Base-by-base conservation (phyloP, 2,329 filamentous ascomycete species). In the Chrysoporthe deuterocubensis region DNA sequence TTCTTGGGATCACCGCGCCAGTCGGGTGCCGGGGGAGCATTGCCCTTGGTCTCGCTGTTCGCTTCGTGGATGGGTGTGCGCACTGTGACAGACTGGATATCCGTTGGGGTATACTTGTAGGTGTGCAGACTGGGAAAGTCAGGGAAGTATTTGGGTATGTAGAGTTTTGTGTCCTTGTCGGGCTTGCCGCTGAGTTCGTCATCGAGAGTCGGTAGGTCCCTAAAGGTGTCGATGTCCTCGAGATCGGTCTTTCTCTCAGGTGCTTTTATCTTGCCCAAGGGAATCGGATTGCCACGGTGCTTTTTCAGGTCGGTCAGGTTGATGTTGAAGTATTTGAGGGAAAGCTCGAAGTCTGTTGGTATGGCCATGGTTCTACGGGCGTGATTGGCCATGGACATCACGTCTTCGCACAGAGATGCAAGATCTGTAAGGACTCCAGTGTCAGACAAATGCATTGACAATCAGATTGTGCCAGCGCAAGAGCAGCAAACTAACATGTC, bases 121-220 rank as follows among this genome's bases (percentile, higher is more conserved):
- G 88, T 90, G 72, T 90, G 87, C 58, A 85, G 86, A 74, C 87
- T 89, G 0, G 88, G 88, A 68, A 90, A 90, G 11, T 84, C 81
- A 0, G 88, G 88, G 63, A 90, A 89, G 0, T 82, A 81, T 46
- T 78, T 77, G 0, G 88, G 88, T 13, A 90, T 89, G 75, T 87
- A 89, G 34, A 76, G 66, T 72, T 85, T 85, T 14, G 80, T 76
- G 9, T 84, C 81, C 72, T 88, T 89, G 71, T 90, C 88, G 1
- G 79, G 72, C 67, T 82, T 81, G 48, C 88, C 88, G 67, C 87
- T 89, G 2, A 90, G 79, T 65, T 89, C 87, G 4, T 81, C 76
- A 34, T 85, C 84, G 18, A 85, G 79, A 9, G 84, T 79, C 0
- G 82, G 83, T 16, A 83, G 77, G 14, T 80, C 76, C 6, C n/a